Conservation (phyloP, 163 green algal genomes). For the Chlamydomonas reinhardtii region DNA sequence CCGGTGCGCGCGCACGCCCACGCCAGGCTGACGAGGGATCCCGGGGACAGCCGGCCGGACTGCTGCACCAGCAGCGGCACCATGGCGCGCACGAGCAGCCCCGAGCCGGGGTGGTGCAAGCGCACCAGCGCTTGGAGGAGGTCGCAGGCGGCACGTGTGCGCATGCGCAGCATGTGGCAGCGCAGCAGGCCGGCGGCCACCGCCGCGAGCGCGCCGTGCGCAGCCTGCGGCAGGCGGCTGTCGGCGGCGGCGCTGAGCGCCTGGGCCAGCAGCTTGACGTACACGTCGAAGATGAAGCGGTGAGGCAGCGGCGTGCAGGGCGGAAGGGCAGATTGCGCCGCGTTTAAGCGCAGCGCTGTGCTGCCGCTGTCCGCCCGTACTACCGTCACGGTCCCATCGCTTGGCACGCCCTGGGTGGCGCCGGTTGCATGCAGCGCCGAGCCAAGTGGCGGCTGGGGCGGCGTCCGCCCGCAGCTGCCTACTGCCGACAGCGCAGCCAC, state of each 20-base stretch:
- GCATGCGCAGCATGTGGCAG: not conserved
- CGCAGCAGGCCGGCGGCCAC: conserved; percentile 16
- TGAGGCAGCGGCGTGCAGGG: not conserved
- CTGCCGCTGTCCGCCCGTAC: not conserved
- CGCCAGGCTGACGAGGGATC: not conserved
- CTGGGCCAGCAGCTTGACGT: conserved; percentile 20
- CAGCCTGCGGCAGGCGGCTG: not conserved
- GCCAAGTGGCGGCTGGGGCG: not conserved
- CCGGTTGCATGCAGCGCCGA: too few species aligned
- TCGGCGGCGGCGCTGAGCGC: conserved; percentile 7
- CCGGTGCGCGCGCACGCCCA: conserved; percentile 25
- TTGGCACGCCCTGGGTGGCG: not conserved
- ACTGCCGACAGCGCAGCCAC: not conserved
- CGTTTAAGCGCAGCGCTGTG: not conserved
- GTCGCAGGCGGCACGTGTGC: not conserved
- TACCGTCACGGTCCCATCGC: not conserved
- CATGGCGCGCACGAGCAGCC: conserved; percentile 18
- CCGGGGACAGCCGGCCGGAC: not conserved
- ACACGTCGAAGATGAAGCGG: conserved; percentile 1
- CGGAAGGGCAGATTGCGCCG: not conserved
- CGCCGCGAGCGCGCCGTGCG: not conserved
- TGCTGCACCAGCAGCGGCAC: conserved; percentile 31
- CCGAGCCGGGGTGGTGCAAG: not conserved
- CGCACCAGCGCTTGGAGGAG: conserved; percentile 29
- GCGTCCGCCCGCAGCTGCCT: not conserved